Conservation (phyloP, 1,139 yeast genomes). For the Hyphopichia khmerensis region DNA sequence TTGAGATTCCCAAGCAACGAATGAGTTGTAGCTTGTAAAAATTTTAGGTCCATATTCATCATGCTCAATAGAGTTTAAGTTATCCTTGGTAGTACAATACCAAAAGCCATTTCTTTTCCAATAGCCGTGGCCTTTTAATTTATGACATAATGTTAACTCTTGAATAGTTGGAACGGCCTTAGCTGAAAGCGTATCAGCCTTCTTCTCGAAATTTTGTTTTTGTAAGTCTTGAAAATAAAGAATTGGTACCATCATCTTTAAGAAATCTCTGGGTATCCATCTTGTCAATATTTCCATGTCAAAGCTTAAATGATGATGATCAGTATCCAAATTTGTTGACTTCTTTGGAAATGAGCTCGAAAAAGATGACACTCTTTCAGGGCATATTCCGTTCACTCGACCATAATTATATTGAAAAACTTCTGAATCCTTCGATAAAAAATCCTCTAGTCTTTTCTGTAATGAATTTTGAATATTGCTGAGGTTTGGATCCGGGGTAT, state of each 20-base stretch:
- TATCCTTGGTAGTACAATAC: conserved; percentile 23
- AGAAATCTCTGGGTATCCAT: conserved; percentile 30
- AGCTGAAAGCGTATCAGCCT: conserved; percentile 20
- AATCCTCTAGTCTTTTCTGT: conserved; percentile 4
- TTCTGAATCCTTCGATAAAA: conserved; percentile 23
- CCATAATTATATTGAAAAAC: conserved; percentile 14
- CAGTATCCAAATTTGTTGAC: conserved; percentile 33
- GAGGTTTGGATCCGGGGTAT: neutral
- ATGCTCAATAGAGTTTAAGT: neutral
- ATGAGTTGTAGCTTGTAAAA: conserved; percentile 16
- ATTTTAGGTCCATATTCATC: conserved; percentile 16
- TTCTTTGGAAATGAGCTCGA: conserved; percentile 35
- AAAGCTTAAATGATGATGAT: conserved; percentile 29
- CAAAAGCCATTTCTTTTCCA: conserved; percentile 35
- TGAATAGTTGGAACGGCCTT: conserved; percentile 31
- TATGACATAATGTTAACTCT: conserved; percentile 26
- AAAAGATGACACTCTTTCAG: conserved; percentile 26
- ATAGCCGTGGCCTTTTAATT: conserved; percentile 21
- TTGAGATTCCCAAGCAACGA: conserved; percentile 18
- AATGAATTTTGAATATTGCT: neutral
- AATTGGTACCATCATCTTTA: conserved; percentile 23
- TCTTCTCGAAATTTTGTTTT: conserved; percentile 11
- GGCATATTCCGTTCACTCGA: conserved; percentile 22
- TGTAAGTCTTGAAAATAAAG: conserved; percentile 23
- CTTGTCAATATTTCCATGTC: conserved; percentile 26